These are phyloP conservation scores for Malbranchea zuffiana DNA, from an alignment of 2,329 filamentous ascomycete species.

Conservation along the genomic window DNA sequence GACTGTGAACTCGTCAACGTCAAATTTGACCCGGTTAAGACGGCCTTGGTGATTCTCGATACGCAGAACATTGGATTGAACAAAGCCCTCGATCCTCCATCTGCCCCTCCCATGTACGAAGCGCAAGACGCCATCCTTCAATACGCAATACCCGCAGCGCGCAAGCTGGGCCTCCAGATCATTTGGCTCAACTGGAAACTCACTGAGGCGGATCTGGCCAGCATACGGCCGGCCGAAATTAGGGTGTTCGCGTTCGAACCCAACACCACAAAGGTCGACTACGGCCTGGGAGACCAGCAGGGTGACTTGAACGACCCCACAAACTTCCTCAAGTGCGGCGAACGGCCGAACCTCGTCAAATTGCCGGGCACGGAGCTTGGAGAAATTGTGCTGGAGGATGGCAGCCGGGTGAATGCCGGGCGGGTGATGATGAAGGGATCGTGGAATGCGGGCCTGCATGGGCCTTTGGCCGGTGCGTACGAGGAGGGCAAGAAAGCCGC, in stretches of 20 bases:
- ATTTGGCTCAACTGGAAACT: conserved; percentile 51
- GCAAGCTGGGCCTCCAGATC: conserved; percentile 40
- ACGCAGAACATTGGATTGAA: conserved; percentile 46
- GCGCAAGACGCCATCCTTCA: conserved; percentile 34
- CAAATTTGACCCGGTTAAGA: conserved; percentile 29
- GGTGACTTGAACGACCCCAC: conserved; percentile 20
- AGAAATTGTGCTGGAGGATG: conserved; percentile 22
- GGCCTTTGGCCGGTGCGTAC: conserved; percentile 34
- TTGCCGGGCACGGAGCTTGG: conserved; percentile 43
- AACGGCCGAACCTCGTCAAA: conserved; percentile 21
- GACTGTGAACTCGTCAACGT: neutral
- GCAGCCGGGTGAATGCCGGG: conserved; percentile 18
- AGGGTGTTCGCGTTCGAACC: conserved; percentile 39
- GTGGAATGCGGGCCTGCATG: conserved; percentile 48
- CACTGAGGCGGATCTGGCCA: conserved; percentile 40
- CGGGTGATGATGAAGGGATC: conserved; percentile 41
- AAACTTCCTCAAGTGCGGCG: conserved; percentile 9
- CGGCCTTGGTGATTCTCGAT: conserved; percentile 43
- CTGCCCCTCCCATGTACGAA: conserved; percentile 34
- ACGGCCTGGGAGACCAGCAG: too few relatives aligned
- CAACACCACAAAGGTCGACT: too few relatives aligned
- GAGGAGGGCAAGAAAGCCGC: conserved; percentile 18
- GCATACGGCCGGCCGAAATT: conserved; percentile 41
- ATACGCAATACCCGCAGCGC: conserved; percentile 38
- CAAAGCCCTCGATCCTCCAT: conserved; percentile 32